These are phyloP conservation scores for Pseudevernia furfuracea DNA, from an alignment of 495 filamentous ascomycete genomes.

Conservation along the genomic window DNA sequence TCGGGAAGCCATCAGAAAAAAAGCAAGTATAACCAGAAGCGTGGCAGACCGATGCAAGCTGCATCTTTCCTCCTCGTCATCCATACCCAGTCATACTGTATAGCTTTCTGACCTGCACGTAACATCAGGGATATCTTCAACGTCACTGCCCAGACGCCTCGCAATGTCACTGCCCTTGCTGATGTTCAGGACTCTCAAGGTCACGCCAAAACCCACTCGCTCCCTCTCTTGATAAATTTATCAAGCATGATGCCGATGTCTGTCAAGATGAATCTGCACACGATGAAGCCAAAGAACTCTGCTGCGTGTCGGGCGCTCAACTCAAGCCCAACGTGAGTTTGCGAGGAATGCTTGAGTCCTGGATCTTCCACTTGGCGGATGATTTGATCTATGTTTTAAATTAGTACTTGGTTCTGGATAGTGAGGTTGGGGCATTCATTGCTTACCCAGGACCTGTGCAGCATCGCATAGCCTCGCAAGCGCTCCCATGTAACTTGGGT, in stretches of 20 bases:
- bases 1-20: background rate
- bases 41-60: background rate
- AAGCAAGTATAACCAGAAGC: conserved; percentile 12
- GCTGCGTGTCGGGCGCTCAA: conserved; percentile 87
- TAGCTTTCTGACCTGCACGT: background rate
- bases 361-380: conserved; percentile 93
- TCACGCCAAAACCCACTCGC: conserved; percentile 78
- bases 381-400: conserved; percentile 67
- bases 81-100: background rate
- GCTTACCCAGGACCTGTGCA: conserved; percentile 83
- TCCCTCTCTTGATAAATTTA: conserved; percentile 94
- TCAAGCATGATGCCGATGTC: conserved; percentile 84
- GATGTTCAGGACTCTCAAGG: background rate
- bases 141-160: conserved; percentile 3
- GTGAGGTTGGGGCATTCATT: background rate
- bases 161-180: background rate
- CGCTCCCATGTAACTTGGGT: conserved; percentile 82
- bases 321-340: conserved; percentile 88
- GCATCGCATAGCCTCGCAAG: conserved; percentile 91
- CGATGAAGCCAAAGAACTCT: conserved; percentile 95
- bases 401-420: conserved; percentile 25
- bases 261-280: conserved; percentile 84
- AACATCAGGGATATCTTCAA: background rate
- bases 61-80: background rate
- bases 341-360: conserved; percentile 70